Percentiles rank a stretch among this genome's conserved stretches.
Evolutionary conservation across 2,329 filamentous ascomycete species (phyloP).

Genomic region (Aspergillus sp.): DNA sequence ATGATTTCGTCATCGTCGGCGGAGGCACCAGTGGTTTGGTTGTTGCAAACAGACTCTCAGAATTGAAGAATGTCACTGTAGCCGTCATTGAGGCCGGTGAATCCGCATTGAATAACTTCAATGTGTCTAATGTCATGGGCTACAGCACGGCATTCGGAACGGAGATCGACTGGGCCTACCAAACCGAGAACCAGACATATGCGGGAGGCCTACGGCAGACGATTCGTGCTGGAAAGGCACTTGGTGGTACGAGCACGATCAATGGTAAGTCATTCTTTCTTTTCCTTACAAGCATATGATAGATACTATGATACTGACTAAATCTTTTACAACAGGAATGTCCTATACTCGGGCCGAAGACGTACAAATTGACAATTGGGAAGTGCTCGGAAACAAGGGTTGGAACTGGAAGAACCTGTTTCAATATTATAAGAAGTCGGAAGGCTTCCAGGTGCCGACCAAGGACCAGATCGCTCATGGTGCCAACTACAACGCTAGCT

Average conservation of each 20-base stretch:
- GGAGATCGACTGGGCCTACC: slow-evolving; percentile 47
- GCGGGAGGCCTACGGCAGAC: slow-evolving; percentile 33
- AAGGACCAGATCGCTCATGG: slow-evolving; percentile 25
- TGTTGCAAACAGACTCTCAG: slow-evolving; percentile 39
- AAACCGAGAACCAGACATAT: slow-evolving; percentile 45
- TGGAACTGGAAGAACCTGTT: slow-evolving; percentile 37
- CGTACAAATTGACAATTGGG: slow-evolving; percentile 43
- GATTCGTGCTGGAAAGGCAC: slow-evolving; percentile 46
- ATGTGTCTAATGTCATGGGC: slow-evolving; percentile 29
- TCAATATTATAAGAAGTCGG: slow-evolving; percentile 35
- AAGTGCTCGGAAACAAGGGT: slow-evolving; percentile 33
- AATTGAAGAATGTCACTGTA: slow-evolving; percentile 30
- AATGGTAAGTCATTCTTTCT: slow-evolving; percentile 34
- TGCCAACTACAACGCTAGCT: slow-evolving; percentile 29
- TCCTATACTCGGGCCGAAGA: slow-evolving; percentile 41
- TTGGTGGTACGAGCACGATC: slow-evolving; percentile 49
- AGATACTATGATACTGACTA: too few species aligned
- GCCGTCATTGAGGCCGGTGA: slow-evolving; percentile 37
- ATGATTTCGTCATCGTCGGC: slow-evolving; percentile 40
- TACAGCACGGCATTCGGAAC: slow-evolving; percentile 36
- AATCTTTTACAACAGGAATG: slow-evolving; percentile 31
- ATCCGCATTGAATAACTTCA: slow-evolving; percentile 30
- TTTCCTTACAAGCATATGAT: neutral
- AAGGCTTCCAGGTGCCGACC: slow-evolving; percentile 30
- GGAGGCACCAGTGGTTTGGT: slow-evolving; percentile 40